Percentiles rank a stretch among this genome's conserved stretches.
Evolutionary conservation across 2,329 filamentous ascomycete genomes (phyloP).

Genomic region (Aspergillus luchuensis): DNA sequence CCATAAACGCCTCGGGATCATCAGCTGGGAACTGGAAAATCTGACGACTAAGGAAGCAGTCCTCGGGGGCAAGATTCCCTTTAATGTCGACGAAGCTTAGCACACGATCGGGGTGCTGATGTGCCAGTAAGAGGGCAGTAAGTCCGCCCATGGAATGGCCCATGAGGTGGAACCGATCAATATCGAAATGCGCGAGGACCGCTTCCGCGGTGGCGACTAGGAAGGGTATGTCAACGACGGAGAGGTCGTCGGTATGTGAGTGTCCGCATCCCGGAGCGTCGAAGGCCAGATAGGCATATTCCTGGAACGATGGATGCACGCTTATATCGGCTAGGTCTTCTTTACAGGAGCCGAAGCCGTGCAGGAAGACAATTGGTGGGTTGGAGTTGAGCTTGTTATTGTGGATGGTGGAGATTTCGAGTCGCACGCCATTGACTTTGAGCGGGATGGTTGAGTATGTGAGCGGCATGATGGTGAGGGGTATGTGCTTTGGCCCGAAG

Average conservation of each 20-base stretch:
- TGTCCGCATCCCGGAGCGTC: constrained; percentile 30
- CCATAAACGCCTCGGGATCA: constrained; percentile 21
- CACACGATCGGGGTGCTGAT: constrained; percentile 14
- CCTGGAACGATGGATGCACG: constrained; percentile 17
- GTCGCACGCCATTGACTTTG: constrained; percentile 22
- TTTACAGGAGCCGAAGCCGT: constrained; percentile 32
- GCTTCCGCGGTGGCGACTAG: constrained; percentile 26
- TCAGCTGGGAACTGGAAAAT: constrained; percentile 23
- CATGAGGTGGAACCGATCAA: constrained; percentile 25
- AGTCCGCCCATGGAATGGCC: constrained; percentile 32
- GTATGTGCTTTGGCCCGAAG: neutral
- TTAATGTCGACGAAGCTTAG: constrained; percentile 30
- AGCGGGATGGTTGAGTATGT: constrained; percentile 12
- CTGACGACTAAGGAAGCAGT: constrained; percentile 31
- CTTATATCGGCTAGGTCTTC: constrained; percentile 27
- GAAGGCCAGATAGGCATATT: constrained; percentile 25
- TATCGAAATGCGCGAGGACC: constrained; percentile 22
- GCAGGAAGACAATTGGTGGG: constrained; percentile 27
- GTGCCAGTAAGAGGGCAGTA: constrained; percentile 25
- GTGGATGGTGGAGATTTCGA: constrained; percentile 25
- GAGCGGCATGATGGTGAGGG: neutral
- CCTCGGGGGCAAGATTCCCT: constrained; percentile 29
- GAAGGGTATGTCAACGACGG: constrained; percentile 26
- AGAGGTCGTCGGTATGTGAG: constrained; percentile 21
- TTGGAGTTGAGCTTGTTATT: constrained; percentile 13